These are phyloP conservation scores for Ajuga reptans DNA, from an alignment of 305 asterid genomes.

Conservation along the genomic window DNA sequence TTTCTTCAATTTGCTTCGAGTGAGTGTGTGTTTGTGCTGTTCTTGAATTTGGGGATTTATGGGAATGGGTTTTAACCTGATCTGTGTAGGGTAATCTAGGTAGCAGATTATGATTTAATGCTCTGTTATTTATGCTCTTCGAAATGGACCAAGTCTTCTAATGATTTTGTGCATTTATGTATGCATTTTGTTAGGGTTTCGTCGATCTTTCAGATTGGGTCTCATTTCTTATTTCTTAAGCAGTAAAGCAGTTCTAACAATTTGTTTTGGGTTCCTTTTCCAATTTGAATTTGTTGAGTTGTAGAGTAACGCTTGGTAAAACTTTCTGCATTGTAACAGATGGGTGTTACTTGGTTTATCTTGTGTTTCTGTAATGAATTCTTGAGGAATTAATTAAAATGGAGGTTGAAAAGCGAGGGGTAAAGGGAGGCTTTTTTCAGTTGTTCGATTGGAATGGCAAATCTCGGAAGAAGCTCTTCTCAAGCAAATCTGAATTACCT, in stretches of 20 bases:
- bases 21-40: background rate
- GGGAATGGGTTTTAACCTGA: conserved; percentile 24
- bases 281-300: conserved; percentile 2
- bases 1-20: conserved; percentile 18
- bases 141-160: background rate
- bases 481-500: conserved; percentile 60
- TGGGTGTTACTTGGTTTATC: conserved; percentile 30
- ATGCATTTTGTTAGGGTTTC: conserved; percentile 32
- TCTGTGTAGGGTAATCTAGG: conserved; percentile 15
- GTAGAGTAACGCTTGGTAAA: conserved; percentile 1
- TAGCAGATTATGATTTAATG: conserved; percentile 3
- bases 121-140: conserved; percentile 7
- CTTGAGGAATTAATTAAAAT: conserved; percentile 35
- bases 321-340: conserved; percentile 26
- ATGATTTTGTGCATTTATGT: background rate
- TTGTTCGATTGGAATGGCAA: conserved; percentile 92
- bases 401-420: conserved; percentile 86
- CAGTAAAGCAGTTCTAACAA: background rate
- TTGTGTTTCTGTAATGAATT: conserved; percentile 18
- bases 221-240: background rate
- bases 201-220: conserved; percentile 20
- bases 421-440: conserved; percentile 84
- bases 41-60: conserved; percentile 27
- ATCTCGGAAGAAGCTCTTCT: conserved; percentile 90
- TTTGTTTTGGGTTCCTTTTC: background rate